Percentiles rank a stretch among this genome's conserved stretches.
These are phyloP conservation scores for Pisolithus thermaeus DNA, from an alignment of 1,284 basidiomycete species.

Conservation along the genomic window DNA sequence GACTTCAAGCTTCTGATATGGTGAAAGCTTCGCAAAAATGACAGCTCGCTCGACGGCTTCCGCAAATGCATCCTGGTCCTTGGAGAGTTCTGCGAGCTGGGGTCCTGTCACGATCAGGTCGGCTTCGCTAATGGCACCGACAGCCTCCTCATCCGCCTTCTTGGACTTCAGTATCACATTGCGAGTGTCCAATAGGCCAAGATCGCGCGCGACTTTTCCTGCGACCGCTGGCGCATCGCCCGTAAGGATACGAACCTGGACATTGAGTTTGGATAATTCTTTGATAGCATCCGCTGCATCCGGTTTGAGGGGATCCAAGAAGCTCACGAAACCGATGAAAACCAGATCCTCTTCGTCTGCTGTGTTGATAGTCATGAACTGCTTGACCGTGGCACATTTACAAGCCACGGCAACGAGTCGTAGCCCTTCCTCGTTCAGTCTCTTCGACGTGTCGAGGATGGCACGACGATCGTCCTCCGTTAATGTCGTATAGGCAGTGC, in stretches of 20 bases:
- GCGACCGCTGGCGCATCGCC: slow-evolving; percentile 27
- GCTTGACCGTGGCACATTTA: slow-evolving; percentile 18
- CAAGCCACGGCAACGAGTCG: slow-evolving; percentile 26
- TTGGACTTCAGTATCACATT: slow-evolving; percentile 11
- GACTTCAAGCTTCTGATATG: slow-evolving; percentile 29
- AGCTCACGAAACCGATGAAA: slow-evolving; percentile 25
- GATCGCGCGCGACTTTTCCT: slow-evolving; percentile 30
- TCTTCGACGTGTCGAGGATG: slow-evolving; percentile 24
- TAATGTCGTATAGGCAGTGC: slow-evolving; percentile 11
- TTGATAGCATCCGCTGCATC: slow-evolving; percentile 28
- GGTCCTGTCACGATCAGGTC: slow-evolving; percentile 25
- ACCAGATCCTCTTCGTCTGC: slow-evolving; percentile 26
- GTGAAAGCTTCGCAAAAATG: slow-evolving; percentile 28
- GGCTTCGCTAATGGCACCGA: slow-evolving; percentile 16
- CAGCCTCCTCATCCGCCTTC: slow-evolving; percentile 23
- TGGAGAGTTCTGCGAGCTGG: slow-evolving; percentile 25
- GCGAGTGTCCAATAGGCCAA: slow-evolving; percentile 22
- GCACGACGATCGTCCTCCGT: slow-evolving; percentile 16
- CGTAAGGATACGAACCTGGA: slow-evolving; percentile 30
- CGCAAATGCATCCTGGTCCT: slow-evolving; percentile 21
- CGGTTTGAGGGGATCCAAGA: slow-evolving; percentile 27
- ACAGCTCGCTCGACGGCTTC: slow-evolving; percentile 29
- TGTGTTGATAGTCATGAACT: slow-evolving; percentile 11
- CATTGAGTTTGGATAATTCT: slow-evolving; percentile 23
- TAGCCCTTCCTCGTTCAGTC: slow-evolving; percentile 26